Base-by-base conservation (phyloP, 1,284 basidiomycete species). In the Sanghuangporus sanghuang region DNA sequence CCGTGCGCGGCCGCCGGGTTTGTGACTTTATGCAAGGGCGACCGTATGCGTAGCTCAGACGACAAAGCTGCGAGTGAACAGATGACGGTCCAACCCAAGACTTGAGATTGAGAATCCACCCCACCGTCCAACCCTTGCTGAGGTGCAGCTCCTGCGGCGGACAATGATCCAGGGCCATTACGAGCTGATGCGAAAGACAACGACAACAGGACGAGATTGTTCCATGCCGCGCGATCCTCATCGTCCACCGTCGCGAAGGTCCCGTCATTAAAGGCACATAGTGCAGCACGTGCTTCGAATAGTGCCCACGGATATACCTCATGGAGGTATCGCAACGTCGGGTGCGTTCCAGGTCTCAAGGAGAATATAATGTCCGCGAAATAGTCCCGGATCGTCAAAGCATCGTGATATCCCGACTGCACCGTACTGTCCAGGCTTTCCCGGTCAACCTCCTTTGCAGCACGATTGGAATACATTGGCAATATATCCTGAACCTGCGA, bases 51-150 rank as follows among this genome's bases (percentile, higher is more conserved):
- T 14, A 67, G 54, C 5, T 69, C 59, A 4, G 67, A 64, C 81
- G 32, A 52, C 35, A 50, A 59, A 21, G 67, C 64, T 7, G 69
- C 63, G 0, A 74, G 63, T 2, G 69, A 59, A 60, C 71, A 74
- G 4, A 72, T 65, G 3, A 68, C 67, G 16, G 69, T 70, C 73
- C 73, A 74, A 27, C 72, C 72, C 32, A 54, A 67, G 50, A 50
- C 68, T 63, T 40, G 64, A 59, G n/a, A 66, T 61, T 44, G 56
- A 58, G 27, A 61, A 14, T 9, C 62, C 53, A 57, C 65, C 46
- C 55, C 75, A 69, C 57, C 67, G 66, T 55, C 64, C 63, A 44
- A 70, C 70, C 58, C 71, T 68, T n/a, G 48, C 56, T 18, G 72
- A 67, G 39, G 74, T 69, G 54, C 67, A 67, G 53, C 52, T 69